Base-by-base conservation (phyloP, 2,329 filamentous ascomycete species). In the Chaetomiaceae sp. region DNA sequence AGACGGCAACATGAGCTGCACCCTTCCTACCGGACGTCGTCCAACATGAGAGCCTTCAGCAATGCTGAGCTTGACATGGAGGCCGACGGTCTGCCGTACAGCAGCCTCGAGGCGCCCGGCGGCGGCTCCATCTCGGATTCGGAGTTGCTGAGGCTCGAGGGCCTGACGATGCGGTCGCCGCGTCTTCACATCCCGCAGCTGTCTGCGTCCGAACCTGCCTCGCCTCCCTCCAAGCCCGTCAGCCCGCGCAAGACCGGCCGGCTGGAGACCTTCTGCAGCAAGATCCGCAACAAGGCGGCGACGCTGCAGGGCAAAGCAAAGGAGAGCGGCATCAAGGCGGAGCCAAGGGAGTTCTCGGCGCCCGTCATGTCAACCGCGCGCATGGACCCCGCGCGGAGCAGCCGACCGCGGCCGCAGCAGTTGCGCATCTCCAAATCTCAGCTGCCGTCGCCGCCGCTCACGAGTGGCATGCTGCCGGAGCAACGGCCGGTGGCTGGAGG, bases 61-160 rank as follows among this genome's bases (percentile, higher is more conserved):
- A 50, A 40, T 16, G 25, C 37, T 3, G 43, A 54, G 9, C 51
- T 42, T 1, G n/a, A n/a, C n/a, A 10, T 27, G 25, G 48, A 48
- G 7, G 10, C 43, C 20, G 44, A 51, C 16, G 23, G 20, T 4
- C 5, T 50, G 13, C n/a, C 41, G 1, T 52, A 30, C 21, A 13
- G 37, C 33, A 34, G 48, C 27, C 44, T 54, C 38, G 54, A 56
- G n/a, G 21, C 25, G n/a, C 43, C 47, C 9, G 48, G 47, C n/a
- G 58, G 60, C 14, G 60, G 59, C 25, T 62, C 64, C 40, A 60
- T 63, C 49, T 63, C 64, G 20, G 65, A 66, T 53, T 62, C 62
- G 20, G 63, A 66, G 53, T 59, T 66, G 16, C 58, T 65, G 25
- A 61, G 60, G 43, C 61, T 68, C 47, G 64, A 67, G 53, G 64